phyloP scores from a whole-genome alignment of 2,329 filamentous ascomycete species.

The Alternaria novae-zelandiae region DNA sequence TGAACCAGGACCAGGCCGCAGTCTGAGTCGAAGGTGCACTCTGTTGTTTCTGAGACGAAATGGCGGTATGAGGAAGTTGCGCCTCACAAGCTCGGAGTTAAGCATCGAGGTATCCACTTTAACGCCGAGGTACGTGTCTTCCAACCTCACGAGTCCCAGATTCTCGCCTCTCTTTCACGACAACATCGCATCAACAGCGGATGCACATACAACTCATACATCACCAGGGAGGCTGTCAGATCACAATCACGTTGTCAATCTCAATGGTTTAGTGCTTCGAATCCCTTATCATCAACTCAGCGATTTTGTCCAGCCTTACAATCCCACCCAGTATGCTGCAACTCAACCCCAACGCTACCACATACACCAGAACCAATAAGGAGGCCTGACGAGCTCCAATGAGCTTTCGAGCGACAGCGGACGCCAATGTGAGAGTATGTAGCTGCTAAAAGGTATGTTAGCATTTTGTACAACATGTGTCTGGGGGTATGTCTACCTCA shows the following conservation, averaged over 20 bases:
- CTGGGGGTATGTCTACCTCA: neutral
- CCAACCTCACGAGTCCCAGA: neutral
- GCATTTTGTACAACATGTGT: neutral
- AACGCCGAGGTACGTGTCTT: neutral
- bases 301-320: neutral
- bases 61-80: neutral
- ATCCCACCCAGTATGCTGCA: neutral
- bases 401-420: neutral
- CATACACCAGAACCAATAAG: neutral
- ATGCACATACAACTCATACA: neutral
- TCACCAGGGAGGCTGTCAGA: neutral
- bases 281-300: fast-evolving
- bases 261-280: neutral
- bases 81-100: neutral
- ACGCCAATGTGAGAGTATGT: neutral
- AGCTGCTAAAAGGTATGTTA: neutral
- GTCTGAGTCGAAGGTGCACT: neutral
- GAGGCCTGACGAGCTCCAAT: neutral
- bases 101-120: neutral
- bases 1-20: neutral
- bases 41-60: neutral
- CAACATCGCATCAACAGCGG: neutral
- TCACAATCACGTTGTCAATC: neutral
- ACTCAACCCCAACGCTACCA: neutral
- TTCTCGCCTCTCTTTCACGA: neutral